Evolutionary conservation across 176 grass and related monocot genomes (phyloP).

Genomic region (Phyllostachys edulis): DNA sequence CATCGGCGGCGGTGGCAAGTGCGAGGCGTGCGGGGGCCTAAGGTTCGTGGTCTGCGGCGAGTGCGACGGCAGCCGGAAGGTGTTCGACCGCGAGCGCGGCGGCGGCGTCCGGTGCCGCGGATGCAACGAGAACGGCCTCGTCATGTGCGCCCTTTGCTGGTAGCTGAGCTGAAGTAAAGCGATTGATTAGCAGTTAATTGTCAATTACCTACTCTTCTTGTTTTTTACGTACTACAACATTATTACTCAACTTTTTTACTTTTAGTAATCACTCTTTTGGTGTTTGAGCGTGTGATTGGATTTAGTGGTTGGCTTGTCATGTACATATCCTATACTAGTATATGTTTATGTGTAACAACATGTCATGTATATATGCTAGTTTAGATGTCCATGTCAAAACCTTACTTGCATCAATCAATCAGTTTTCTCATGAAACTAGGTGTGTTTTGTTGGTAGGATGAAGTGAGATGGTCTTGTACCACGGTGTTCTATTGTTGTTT

Average conservation of each 20-base stretch:
- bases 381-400: constrained; percentile 35
- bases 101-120: constrained; percentile 34
- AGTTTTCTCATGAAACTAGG: constrained; percentile 4
- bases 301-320: constrained; percentile 34
- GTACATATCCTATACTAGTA: constrained; percentile 21
- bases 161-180: constrained; percentile 8
- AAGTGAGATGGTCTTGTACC: no score
- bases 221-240: background rate
- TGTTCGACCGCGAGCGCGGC: constrained; percentile 38
- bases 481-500: no score
- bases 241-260: background rate
- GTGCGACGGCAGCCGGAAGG: constrained; percentile 67
- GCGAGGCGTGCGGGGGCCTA: constrained; percentile 48
- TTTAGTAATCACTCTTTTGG: background rate
- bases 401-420: constrained; percentile 27
- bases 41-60: constrained; percentile 57
- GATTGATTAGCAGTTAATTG: constrained; percentile 26
- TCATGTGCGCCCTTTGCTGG: constrained; percentile 55
- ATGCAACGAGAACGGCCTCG: constrained; percentile 87
- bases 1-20: constrained; percentile 8
- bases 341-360: background rate
- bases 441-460: background rate
- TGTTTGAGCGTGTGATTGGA: constrained; percentile 6
- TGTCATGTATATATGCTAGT: constrained; percentile 33
- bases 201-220: background rate